Conservation (phyloP, 208 protist species). For the Lotmaria passim region DNA sequence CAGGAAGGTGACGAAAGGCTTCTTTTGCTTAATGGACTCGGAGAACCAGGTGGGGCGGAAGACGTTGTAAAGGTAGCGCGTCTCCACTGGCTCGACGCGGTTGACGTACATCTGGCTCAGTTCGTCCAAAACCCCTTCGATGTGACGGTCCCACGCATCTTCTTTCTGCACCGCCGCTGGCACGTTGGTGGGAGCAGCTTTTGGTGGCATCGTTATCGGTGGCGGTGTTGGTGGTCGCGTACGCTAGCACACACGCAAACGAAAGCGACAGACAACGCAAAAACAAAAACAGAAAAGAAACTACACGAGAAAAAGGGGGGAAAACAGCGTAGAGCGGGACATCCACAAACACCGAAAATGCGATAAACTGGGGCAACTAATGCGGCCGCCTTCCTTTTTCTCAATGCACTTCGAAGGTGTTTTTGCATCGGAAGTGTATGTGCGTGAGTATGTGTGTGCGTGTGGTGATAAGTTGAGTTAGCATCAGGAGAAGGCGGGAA, state of each 20-base stretch:
- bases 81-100: slow-evolving; percentile 69
- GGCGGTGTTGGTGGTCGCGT: too few species aligned
- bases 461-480: too few species aligned
- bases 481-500: not conserved
- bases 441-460: too few species aligned
- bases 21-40: slow-evolving; percentile 75
- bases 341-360: not conserved
- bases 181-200: not conserved
- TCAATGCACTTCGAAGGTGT: too few species aligned
- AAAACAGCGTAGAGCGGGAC: not conserved
- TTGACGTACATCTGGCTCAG: slow-evolving; percentile 63
- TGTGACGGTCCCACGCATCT: slow-evolving; percentile 72
- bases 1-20: slow-evolving; percentile 87
- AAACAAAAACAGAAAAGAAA: slow-evolving; percentile 9
- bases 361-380: too few species aligned
- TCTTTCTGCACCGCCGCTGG: slow-evolving; percentile 25
- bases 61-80: slow-evolving; percentile 67
- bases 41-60: slow-evolving; percentile 71
- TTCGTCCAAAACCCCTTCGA: slow-evolving; percentile 56
- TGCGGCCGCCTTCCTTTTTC: too few species aligned
- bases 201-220: slow-evolving; percentile 12
- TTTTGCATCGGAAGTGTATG: too few species aligned
- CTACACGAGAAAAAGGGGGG: not conserved
- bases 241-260: too few species aligned
- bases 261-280: not conserved